phyloP scores from a whole-genome alignment of 345 rosid genomes.

The Anastatica hierochuntica region DNA sequence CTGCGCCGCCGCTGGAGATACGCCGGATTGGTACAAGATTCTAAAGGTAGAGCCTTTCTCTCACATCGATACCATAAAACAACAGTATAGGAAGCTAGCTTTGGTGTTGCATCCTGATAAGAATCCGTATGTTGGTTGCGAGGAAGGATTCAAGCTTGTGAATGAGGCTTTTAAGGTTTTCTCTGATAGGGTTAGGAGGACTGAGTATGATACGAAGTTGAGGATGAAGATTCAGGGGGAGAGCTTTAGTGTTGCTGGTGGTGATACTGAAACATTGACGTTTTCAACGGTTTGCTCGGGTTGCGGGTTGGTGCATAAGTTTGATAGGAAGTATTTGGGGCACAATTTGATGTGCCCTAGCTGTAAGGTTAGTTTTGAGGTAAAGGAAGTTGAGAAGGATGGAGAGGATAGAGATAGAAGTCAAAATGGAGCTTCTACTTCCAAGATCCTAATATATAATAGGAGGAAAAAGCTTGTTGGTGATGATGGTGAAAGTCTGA shows the following conservation, averaged over 20 bases:
- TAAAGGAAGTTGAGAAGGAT: slow-evolving; percentile 44
- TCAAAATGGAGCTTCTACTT: no score
- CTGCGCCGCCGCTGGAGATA: slow-evolving; percentile 21
- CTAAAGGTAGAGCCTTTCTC: slow-evolving; percentile 90
- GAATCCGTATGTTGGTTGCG: slow-evolving; percentile 52
- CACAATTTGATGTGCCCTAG: slow-evolving; percentile 61
- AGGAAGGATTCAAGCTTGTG: slow-evolving; percentile 81
- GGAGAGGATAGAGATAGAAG: slow-evolving; percentile 20
- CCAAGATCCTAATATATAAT: slow-evolving; percentile 16
- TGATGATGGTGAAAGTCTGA: slow-evolving; percentile 23
- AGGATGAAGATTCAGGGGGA: slow-evolving; percentile 68
- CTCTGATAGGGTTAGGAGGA: slow-evolving; percentile 56
- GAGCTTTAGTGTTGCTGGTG: slow-evolving; percentile 23
- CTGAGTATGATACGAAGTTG: slow-evolving; percentile 64
- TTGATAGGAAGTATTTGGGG: slow-evolving; percentile 68
- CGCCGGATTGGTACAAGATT: slow-evolving; percentile 64
- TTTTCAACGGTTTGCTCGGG: slow-evolving; percentile 63
- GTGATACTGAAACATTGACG: slow-evolving; percentile 27
- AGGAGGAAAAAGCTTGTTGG: slow-evolving; percentile 20
- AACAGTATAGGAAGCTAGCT: slow-evolving; percentile 60
- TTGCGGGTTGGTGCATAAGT: slow-evolving; percentile 61
- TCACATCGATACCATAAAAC: slow-evolving; percentile 47
- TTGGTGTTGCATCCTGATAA: slow-evolving; percentile 73
- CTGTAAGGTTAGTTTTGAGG: slow-evolving; percentile 64
- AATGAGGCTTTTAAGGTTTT: slow-evolving; percentile 68